Base-by-base conservation (phyloP, 805 yeast species). In the Metschnikowia lunata region DNA sequence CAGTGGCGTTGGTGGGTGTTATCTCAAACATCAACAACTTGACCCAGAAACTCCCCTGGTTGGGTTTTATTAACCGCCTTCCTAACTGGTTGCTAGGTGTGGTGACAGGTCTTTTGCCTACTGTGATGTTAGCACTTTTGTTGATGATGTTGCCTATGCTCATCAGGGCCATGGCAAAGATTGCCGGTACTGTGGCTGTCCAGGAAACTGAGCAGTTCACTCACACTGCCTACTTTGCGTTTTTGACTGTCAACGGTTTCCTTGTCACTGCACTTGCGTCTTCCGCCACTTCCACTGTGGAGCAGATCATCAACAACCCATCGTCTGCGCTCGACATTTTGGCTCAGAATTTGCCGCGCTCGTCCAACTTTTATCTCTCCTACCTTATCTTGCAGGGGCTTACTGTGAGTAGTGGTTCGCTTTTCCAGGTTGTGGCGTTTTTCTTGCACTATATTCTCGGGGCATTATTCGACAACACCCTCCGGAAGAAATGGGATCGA, bases 1-100 rank as follows among this genome's bases (percentile, higher is more conserved):
- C 91, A 11, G 88, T 83, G 34, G 83, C 90, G 3, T 80, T 85
- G 60, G 88, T 85, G 38, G 90, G 90, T 75, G 59, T 81, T 57
- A 71, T 85, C 46, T 83, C 90, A 3, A 84, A 84, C 57, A 65
- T 85, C 50, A 78, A 83, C 14, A 75, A 75, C 54, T 68, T 85
- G 56, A 82, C 82, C 7, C 70, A 79, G 45, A 76, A 77, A 50
- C 78, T 79, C 65, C 49, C 26, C 15, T 55, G 45, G 45, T 71
- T 85, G 50, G 62, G 58, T 12, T 84, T 80, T 52, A 78, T 85
- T 49, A 69, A 80, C 50, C 66, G 74, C 0, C 59, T 83, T 50
- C 89, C 89, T 11, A 39, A 58, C 1, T 59, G 42, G 11, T 62
- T 85, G 41, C 62, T 80, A 39, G 91, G 90, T 60, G 44, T 84